Conservation (phyloP, 257 asterid species). For the Lycium barbarum region DNA sequence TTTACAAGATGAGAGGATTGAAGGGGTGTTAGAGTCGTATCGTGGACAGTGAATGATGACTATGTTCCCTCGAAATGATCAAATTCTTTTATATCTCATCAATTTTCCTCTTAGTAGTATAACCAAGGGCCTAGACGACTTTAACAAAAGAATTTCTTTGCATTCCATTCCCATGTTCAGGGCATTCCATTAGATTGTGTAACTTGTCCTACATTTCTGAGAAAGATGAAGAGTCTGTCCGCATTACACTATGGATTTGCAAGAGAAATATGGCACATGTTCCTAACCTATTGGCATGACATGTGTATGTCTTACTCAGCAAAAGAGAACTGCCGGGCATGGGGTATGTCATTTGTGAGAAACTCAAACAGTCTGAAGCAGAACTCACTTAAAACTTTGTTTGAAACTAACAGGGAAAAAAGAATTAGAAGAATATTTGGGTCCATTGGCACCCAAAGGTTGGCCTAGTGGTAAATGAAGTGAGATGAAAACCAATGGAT, state of each 20-base stretch:
- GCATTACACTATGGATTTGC: neutral
- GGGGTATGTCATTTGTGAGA: neutral
- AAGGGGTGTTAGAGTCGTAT: neutral
- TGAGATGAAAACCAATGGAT: neutral
- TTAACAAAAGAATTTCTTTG: neutral
- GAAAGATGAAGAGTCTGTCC: neutral
- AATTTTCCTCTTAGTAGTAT: conserved; percentile 17
- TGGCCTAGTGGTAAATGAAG: neutral
- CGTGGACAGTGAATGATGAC: conserved; percentile 8
- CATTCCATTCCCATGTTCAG: neutral
- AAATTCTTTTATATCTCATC: neutral
- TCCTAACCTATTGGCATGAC: neutral
- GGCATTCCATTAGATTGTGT: neutral
- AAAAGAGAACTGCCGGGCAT: neutral
- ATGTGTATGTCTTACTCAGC: neutral
- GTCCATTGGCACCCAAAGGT: neutral
- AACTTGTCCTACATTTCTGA: neutral
- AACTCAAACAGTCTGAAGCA: neutral
- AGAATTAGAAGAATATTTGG: neutral
- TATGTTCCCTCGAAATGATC: neutral
- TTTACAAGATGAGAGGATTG: neutral
- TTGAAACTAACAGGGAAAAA: neutral
- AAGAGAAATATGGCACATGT: conserved; percentile 8
- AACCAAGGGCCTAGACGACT: neutral
- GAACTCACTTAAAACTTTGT: neutral